Evolutionary conservation across 1,284 basidiomycete species (phyloP), one percentile per base, ranked within the genome.

Genomic region (Trametes hirsuta): DNA sequence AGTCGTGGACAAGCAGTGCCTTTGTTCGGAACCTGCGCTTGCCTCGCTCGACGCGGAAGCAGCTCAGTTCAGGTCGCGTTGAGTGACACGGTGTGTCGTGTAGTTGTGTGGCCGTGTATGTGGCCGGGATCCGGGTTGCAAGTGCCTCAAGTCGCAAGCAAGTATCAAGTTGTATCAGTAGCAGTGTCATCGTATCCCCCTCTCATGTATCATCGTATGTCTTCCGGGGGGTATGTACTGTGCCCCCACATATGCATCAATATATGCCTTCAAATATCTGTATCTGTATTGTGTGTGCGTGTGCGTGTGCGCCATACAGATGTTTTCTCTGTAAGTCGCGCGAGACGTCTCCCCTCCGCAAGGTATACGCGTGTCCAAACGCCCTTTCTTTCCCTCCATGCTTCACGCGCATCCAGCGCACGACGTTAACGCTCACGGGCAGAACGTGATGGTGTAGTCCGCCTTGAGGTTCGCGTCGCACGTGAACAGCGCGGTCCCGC

Each of bases 361-460:
- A 30, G 30, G 30, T 30, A 30, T 30, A 30, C 8, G 1, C 30
- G 1, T 30, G 30, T 30, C 1, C 30, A 30, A 30, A 30, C 8
- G 30, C 30, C 30, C 30, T 30, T 2, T 25, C 22, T 5, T 1
- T 22, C 14, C 25, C 14, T n/a, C 46, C 15, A 5, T 25, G 3
- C 46, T 8, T n/a, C 30, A 5, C 25, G 9, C 10, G 15, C 46
- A 34, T 4, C n/a, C 21, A n/a, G 25, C 46, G n/a, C n/a, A 18
- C 45, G 22, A 12, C 11, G 6, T 25, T 4, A 6, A 6, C 3
- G 30, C 49, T 59, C 46, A 76, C 61, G 80, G 80, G 72, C 81
- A 83, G 75, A 83, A 83, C 1, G 79, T 82, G 63, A 83, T 55
- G 39, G 78, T 81, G 66, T 81, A 84, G 64, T 81, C 77, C 4